phyloP scores from a whole-genome alignment of 805 yeast genomes.

The Phaffomyces thermotolerans region DNA sequence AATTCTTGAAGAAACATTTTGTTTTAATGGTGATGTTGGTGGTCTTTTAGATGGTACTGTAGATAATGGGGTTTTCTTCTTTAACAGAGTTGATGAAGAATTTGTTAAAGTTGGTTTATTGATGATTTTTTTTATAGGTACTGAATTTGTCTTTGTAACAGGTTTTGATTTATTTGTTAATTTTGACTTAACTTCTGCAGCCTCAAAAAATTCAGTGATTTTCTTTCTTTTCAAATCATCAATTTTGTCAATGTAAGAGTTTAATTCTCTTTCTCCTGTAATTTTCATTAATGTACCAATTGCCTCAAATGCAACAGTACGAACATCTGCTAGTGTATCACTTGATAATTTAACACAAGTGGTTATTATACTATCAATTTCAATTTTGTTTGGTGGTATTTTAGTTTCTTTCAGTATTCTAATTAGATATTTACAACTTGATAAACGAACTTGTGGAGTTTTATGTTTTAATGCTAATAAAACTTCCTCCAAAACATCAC shows the following conservation, averaged over 20 bases:
- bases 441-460: constrained; percentile 76
- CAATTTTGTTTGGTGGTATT: constrained; percentile 41
- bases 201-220: constrained; percentile 50
- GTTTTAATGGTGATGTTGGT: constrained; percentile 63
- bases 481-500: constrained; percentile 53
- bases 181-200: constrained; percentile 47
- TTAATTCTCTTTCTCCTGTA: constrained; percentile 66
- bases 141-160: constrained; percentile 13
- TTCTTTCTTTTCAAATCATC: constrained; percentile 72
- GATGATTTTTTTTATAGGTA: background rate
- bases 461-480: constrained; percentile 60
- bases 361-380: constrained; percentile 51
- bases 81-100: constrained; percentile 1
- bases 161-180: constrained; percentile 20
- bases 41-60: constrained; percentile 11
- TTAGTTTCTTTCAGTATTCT: constrained; percentile 51
- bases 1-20: constrained; percentile 20
- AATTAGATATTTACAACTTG: constrained; percentile 56
- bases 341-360: constrained; percentile 54
- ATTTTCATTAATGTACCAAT: constrained; percentile 79
- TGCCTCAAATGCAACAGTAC: constrained; percentile 69
- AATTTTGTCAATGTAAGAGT: constrained; percentile 52
- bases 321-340: constrained; percentile 80
- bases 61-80: constrained; percentile 11
- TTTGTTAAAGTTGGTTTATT: background rate